Percentiles rank a stretch among this genome's conserved stretches.
These are phyloP conservation scores for Populus tremula DNA, from an alignment of 345 rosid genomes.

Conservation along the genomic window DNA sequence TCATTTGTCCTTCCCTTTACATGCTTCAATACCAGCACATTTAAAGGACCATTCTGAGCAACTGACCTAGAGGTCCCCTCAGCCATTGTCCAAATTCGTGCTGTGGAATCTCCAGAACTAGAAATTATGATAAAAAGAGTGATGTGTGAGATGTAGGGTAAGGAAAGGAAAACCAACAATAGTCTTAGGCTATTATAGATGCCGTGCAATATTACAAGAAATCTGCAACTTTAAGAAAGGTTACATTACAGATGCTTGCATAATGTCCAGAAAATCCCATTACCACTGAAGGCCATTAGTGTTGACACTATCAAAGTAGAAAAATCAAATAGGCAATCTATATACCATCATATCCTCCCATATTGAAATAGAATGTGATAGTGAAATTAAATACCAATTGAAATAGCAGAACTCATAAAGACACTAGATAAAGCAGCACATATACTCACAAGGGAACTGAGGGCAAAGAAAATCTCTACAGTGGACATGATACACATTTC, in stretches of 20 bases:
- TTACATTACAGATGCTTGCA: background rate
- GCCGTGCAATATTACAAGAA: background rate
- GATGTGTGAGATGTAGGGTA: constrained; percentile 1
- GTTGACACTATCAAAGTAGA: background rate
- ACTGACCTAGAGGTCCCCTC: constrained; percentile 56
- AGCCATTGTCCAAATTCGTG: constrained; percentile 90
- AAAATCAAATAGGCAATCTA: background rate
- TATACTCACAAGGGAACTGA: background rate
- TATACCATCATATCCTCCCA: background rate
- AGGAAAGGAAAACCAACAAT: background rate
- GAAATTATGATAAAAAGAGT: constrained; percentile 7
- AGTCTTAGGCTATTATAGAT: background rate
- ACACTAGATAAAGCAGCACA: background rate
- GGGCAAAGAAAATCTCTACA: background rate
- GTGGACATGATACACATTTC: background rate
- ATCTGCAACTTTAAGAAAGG: background rate
- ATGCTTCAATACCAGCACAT: constrained; percentile 78
- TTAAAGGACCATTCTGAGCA: constrained; percentile 44
- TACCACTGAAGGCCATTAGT: background rate
- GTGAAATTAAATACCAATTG: background rate
- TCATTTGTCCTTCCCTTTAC: constrained; percentile 92
- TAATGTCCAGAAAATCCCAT: background rate
- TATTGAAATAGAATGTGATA: background rate
- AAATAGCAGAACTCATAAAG: background rate
- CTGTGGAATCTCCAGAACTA: constrained; percentile 98